Evolutionary conservation across 768 basidiomycete genomes (phyloP).

Genomic region (Leccinum incarnatum): DNA sequence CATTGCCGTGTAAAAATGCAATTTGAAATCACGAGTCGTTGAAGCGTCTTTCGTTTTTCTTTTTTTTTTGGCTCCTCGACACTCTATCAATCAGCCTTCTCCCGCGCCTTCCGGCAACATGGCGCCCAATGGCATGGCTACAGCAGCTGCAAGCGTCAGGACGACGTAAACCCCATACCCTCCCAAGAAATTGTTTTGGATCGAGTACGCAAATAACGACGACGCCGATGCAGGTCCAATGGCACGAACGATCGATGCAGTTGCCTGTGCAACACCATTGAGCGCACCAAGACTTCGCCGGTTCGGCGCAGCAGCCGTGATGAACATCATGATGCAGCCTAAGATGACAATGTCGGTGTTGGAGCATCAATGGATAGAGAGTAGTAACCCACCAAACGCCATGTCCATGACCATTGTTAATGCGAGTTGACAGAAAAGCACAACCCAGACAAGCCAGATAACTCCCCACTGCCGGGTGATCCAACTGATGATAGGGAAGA

Average conservation of each 20-base stretch:
- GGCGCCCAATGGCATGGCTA: constrained; percentile 18
- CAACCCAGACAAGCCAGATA: constrained; percentile 25
- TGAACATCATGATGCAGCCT: constrained; percentile 73
- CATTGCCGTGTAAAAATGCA: too few relatives aligned
- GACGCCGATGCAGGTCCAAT: constrained; percentile 33
- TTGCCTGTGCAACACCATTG: constrained; percentile 47
- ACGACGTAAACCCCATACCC: constrained; percentile 37
- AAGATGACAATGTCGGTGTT: neutral
- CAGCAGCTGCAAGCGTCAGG: constrained; percentile 13
- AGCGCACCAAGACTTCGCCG: constrained; percentile 64
- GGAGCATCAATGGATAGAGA: too few relatives aligned
- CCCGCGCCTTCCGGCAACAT: constrained; percentile 20
- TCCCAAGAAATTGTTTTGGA: constrained; percentile 34
- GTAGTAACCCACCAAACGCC: constrained; percentile 28
- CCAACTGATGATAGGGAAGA: constrained; percentile 32
- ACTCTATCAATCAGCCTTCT: constrained; percentile 11
- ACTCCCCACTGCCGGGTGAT: constrained; percentile 24
- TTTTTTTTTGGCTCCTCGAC: too few relatives aligned
- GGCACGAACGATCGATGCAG: constrained; percentile 31
- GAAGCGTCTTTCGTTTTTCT: too few relatives aligned
- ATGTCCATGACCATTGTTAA: constrained; percentile 26
- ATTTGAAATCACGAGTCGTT: too few relatives aligned
- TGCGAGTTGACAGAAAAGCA: constrained; percentile 24
- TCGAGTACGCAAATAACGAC: constrained; percentile 37
- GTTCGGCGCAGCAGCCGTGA: constrained; percentile 64